These are phyloP conservation scores for Zymoseptoria ardabiliae DNA, from an alignment of 2,329 filamentous ascomycete genomes.

Conservation along the genomic window DNA sequence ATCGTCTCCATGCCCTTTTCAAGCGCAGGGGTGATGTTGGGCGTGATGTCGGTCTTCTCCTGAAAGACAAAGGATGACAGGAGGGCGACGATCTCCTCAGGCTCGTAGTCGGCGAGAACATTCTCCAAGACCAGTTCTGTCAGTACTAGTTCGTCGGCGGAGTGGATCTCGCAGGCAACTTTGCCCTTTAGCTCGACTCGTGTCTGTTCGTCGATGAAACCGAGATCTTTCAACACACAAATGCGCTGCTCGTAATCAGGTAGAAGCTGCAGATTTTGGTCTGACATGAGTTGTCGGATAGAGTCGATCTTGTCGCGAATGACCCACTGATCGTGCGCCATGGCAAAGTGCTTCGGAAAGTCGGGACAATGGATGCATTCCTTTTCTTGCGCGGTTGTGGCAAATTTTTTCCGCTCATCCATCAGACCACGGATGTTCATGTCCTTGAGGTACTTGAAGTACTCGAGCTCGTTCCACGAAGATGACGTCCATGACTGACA, in stretches of 20 bases:
- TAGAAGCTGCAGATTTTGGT: constrained; percentile 90
- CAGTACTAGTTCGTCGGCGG: constrained; percentile 88
- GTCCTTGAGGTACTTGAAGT: constrained; percentile 68
- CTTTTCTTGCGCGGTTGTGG: constrained; percentile 55
- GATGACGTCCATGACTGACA: constrained; percentile 67
- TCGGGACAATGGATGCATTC: constrained; percentile 63
- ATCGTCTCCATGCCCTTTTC: constrained; percentile 80
- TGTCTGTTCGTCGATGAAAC: constrained; percentile 79
- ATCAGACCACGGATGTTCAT: constrained; percentile 73
- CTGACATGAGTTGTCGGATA: constrained; percentile 81
- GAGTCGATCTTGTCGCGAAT: constrained; percentile 89
- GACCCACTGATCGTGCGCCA: constrained; percentile 95
- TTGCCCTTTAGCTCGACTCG: constrained; percentile 96
- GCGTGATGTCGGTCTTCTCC: constrained; percentile 80
- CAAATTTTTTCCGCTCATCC: constrained; percentile 60
- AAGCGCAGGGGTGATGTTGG: constrained; percentile 72
- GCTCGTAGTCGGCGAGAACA: constrained; percentile 87
- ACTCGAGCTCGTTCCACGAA: constrained; percentile 78
- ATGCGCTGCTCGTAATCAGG: constrained; percentile 96
- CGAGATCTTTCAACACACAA: constrained; percentile 80
- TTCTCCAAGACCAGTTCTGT: constrained; percentile 97
- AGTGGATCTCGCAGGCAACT: constrained; percentile 96
- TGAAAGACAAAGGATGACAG: constrained; percentile 95
- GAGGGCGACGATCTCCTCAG: constrained; percentile 90
- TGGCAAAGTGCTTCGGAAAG: constrained; percentile 88